These are phyloP conservation scores for Neovahlkampfia damariscottae DNA, from an alignment of 78 protist species.

Conservation along the genomic window DNA sequence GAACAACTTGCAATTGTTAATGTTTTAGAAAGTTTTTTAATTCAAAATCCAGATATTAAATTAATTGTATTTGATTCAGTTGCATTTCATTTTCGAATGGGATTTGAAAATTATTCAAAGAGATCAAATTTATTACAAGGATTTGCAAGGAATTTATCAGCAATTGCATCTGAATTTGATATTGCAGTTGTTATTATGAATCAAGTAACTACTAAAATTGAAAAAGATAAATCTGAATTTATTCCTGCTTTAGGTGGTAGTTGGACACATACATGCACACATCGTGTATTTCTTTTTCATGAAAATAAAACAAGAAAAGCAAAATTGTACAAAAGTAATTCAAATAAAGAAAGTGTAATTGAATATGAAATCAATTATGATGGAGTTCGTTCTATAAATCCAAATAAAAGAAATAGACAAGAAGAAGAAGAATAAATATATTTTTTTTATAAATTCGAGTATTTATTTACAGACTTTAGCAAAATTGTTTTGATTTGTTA, in stretches of 20 bases:
- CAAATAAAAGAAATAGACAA: too few species aligned
- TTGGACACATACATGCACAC: background rate
- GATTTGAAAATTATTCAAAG: background rate
- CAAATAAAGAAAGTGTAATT: too few species aligned
- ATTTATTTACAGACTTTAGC: too few species aligned
- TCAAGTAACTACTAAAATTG: background rate
- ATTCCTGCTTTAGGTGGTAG: background rate
- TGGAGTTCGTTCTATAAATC: too few species aligned
- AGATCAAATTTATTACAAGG: background rate
- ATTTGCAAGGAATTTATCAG: background rate
- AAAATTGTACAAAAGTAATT: too few species aligned
- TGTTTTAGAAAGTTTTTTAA: background rate
- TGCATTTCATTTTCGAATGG: conserved; percentile 36
- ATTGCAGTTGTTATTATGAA: background rate
- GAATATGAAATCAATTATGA: too few species aligned
- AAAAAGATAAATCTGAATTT: background rate
- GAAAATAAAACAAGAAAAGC: too few species aligned
- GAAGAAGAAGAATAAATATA: too few species aligned
- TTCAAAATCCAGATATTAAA: background rate
- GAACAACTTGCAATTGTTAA: conserved; percentile 19
- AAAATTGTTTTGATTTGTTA: too few species aligned
- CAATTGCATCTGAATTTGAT: background rate
- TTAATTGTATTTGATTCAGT: conserved; percentile 31
- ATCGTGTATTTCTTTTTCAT: too few species aligned
- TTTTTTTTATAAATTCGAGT: too few species aligned